Base-by-base conservation (phyloP, 1,284 basidiomycete genomes). In the Tilletia indica region DNA sequence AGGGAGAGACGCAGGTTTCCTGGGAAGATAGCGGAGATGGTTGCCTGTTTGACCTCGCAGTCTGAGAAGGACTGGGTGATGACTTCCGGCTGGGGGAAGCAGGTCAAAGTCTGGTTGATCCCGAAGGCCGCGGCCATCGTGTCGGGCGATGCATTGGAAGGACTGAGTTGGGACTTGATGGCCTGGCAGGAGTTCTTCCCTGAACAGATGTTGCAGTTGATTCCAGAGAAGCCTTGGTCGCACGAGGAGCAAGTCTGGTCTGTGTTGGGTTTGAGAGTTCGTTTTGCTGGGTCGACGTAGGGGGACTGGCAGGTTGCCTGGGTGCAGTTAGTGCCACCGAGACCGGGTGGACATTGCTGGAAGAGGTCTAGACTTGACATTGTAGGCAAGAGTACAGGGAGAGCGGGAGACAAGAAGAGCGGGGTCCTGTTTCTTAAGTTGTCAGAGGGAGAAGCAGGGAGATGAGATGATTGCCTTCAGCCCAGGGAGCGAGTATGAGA, bases 151-250 rank as follows among this genome's bases (percentile, higher is more conserved):
- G 25, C 25, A 31, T 31, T 31, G 25, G 25, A 31, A 45, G 42
- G 14, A 14, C 42, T 45, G 42, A 45, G 42, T 3, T 8, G 9
- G 6, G 42, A 45, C 31, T 67, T 73, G 58, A 71, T 72, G 0
- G 71, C 66, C 58, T 77, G 76, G 47, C 79, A 80, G 1, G 79
- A 70, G 58, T 51, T 66, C 16, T 72, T n/a, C 5, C 75, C 69
- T 34, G 72, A 68, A 58, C 79, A 80, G 67, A 80, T 67, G 63
- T 80, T 80, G 73, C 79, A 80, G 69, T 80, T 80, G 72, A 79
- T 67, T 31, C 79, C 78, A 12, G 72, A 71, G 58, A 79, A 79
- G 42, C 78, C 79, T 11, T 68, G 49, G 54, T 78, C 77, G 64
- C 79, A 80, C 2, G 71, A 68, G 31, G 71, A 8, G 70, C 79